Evolutionary conservation across 2,329 filamentous ascomycete species (phyloP), one percentile per base, ranked within the genome.

Genomic region (Pseudogymnoascus sp.): DNA sequence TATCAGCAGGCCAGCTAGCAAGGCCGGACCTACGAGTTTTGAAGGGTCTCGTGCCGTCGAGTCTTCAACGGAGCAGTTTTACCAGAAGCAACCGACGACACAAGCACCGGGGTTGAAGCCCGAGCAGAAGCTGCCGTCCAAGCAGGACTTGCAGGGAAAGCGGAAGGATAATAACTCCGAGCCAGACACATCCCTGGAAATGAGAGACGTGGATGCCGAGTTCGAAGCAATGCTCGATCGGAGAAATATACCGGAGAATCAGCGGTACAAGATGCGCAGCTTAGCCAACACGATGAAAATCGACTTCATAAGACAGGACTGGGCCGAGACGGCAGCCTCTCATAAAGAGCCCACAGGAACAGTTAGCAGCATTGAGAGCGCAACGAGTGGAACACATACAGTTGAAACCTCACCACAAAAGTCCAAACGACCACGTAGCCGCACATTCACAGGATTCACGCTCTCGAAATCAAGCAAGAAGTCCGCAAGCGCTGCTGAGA

Each of bases 181-280:
- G 13, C n/a, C 57, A 8, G 63, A 63, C n/a, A 45, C 60, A 39
- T 37, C 64, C 5, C 59, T 83, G 28, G 75, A 81, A 60, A 75
- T 77, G n/a, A 75, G 77, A 66, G 76, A 83, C 63, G 79, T 84
- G 38, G 76, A 82, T 63, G 74, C 73, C 61, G 80, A 83, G 63
- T 77, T 84, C 55, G 82, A 86, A 67, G 82, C 80, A 2, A 79
- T 83, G 73, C 71, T 95, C 73, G 90, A 96, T 71, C 85, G 92
- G 15, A 83, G 92, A 64, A 96, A 97, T 68, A 95, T 97, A 59
- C 92, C 92, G 2, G 89, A 95, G 69, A 89, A 96, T 64, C 91
- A 96, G 78, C 82, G 92, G 60, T 90, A 92, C 72, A 95, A 95
- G 75, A 96, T 99, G 91, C 83, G 92, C 48, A 92, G 86, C 60